Evolutionary conservation across 768 basidiomycete species (phyloP).

Genomic region (Suillus luteus): DNA sequence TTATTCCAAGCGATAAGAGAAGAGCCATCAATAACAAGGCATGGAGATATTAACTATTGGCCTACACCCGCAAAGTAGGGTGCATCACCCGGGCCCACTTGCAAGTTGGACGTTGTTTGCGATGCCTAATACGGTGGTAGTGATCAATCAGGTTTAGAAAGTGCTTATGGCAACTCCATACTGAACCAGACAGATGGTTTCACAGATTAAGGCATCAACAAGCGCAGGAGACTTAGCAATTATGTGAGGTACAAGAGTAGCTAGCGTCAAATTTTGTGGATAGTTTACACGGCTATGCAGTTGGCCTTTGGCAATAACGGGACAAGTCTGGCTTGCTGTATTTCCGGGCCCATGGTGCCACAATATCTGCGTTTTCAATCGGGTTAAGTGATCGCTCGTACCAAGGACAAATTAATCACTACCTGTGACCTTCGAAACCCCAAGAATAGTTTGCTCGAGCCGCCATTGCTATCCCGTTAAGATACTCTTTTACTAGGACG

Average conservation of each 20-base stretch:
- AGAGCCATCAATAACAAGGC: too few relatives aligned
- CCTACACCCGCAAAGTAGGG: too few relatives aligned
- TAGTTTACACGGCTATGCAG: neutral
- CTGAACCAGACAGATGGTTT: too few relatives aligned
- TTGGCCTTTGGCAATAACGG: constrained; percentile 7
- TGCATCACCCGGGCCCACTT: too few relatives aligned
- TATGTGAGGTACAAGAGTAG: neutral
- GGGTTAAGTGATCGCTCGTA: neutral
- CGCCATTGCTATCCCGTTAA: constrained; percentile 28
- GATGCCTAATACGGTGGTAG: too few relatives aligned
- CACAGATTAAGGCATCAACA: too few relatives aligned
- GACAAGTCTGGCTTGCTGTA: constrained; percentile 22
- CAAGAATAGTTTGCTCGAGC: constrained; percentile 28
- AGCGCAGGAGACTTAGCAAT: too few relatives aligned
- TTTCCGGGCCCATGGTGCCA: constrained; percentile 26
- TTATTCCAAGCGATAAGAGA: neutral
- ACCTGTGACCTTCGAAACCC: constrained; percentile 30
- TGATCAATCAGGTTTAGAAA: too few relatives aligned
- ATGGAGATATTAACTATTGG: too few relatives aligned
- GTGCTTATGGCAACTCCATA: too few relatives aligned
- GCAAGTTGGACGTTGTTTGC: too few relatives aligned
- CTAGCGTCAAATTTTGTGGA: neutral
- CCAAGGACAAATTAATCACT: neutral
- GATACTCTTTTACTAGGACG: constrained; percentile 24
- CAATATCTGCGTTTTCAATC: constrained; percentile 27